phyloP scores from a whole-genome alignment of 768 basidiomycete genomes.

The Albatrellus ellisii region DNA sequence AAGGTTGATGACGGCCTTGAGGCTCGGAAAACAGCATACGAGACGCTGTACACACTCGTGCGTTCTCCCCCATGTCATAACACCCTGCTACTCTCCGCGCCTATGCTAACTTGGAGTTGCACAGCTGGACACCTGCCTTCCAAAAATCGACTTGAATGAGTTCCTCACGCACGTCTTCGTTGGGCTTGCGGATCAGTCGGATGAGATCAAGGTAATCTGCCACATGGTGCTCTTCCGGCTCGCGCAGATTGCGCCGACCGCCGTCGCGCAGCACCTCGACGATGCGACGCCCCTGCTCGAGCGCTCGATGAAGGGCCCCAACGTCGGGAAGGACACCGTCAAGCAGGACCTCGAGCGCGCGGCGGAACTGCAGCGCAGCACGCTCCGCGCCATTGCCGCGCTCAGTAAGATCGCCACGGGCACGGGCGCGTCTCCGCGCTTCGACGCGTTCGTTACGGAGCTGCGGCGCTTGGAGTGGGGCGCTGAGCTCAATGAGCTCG shows the following conservation, averaged over 20 bases:
- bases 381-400: slow-evolving; percentile 77
- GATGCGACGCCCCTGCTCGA: slow-evolving; percentile 76
- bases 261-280: slow-evolving; percentile 73
- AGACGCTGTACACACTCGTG: slow-evolving; percentile 92
- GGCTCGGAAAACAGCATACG: slow-evolving; percentile 92
- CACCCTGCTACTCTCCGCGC: slow-evolving; percentile 1
- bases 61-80: slow-evolving; percentile 14
- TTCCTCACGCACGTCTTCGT: slow-evolving; percentile 73
- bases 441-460: slow-evolving; percentile 71
- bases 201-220: slow-evolving; percentile 94
- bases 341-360: slow-evolving; percentile 85
- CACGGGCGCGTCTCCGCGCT: slow-evolving; percentile 53
- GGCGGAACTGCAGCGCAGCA: slow-evolving; percentile 85
- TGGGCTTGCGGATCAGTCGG: slow-evolving; percentile 79
- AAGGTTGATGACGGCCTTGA: slow-evolving; percentile 96
- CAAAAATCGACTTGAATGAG: slow-evolving; percentile 75
- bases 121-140: slow-evolving; percentile 84
- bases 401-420: slow-evolving; percentile 62
- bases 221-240: slow-evolving; percentile 94
- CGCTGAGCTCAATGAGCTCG: slow-evolving; percentile 50
- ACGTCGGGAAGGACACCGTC: slow-evolving; percentile 87
- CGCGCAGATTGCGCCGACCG: slow-evolving; percentile 72
- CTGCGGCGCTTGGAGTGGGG: slow-evolving; percentile 61
- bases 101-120: background rate
- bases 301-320: slow-evolving; percentile 81